Percentiles rank a stretch among this genome's conserved stretches.
Conservation (phyloP, 2,329 filamentous ascomycete genomes). For the Sphaerulina vaccinii region DNA sequence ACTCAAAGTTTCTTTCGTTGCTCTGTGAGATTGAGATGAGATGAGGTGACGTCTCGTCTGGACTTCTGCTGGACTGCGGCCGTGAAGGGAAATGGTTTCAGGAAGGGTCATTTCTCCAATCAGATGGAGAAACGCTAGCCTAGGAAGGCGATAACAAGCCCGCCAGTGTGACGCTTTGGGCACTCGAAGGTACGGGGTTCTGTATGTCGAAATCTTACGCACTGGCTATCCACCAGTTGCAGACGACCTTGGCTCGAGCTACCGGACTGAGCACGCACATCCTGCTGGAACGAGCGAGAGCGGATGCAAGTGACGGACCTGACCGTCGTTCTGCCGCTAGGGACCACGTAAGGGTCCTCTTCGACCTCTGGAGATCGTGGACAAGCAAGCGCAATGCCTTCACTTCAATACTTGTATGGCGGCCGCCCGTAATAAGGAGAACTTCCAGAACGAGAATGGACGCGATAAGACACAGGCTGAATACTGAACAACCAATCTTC, state of each 20-base stretch:
- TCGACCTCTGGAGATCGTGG: neutral
- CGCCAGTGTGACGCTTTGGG: neutral
- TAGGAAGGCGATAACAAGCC: no score
- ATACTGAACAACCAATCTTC: neutral
- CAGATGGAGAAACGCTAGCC: no score
- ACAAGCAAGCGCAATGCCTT: no score
- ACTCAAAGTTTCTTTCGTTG: no score
- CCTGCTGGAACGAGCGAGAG: neutral
- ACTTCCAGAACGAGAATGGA: neutral
- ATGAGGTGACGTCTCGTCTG: no score
- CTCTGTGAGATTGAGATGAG: no score
- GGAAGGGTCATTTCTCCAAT: no score
- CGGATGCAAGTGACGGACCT: conserved; percentile 4
- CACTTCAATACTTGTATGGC: neutral
- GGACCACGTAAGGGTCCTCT: neutral
- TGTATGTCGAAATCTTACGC: conserved; percentile 16
- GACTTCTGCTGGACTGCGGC: no score
- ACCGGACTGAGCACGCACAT: neutral
- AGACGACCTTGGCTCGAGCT: neutral
- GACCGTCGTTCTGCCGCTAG: conserved; percentile 6
- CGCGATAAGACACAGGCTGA: neutral
- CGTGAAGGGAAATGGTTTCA: no score
- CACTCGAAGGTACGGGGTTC: neutral
- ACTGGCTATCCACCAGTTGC: conserved; percentile 6
- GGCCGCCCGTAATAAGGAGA: no score